Evolutionary conservation across 352 stramenopile genomes (phyloP), one percentile per base, ranked within the genome.

Genomic region (Phytophthora vignae): DNA sequence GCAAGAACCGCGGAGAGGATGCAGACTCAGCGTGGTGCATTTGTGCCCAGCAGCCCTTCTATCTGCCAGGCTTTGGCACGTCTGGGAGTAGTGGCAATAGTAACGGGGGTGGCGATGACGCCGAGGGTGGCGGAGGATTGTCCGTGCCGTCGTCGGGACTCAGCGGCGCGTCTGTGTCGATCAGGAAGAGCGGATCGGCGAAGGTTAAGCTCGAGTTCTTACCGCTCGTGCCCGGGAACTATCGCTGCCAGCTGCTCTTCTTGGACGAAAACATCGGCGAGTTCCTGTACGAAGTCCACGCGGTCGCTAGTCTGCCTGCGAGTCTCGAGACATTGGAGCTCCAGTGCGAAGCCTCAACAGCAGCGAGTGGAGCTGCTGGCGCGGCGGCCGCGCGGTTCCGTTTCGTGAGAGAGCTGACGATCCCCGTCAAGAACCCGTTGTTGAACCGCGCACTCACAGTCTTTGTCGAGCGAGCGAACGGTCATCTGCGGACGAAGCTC

Each of bases 251-350:
- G 58, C 52, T 99, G 6, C 74, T 98, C 0, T 95, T 99, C 19
- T 44, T 98, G 19, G 93, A 99, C 55, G 88, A 98, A 40, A 91
- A 92, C 17, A 82, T 97, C 3, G 96, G 96, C n/a, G 94, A 99
- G 64, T 98, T 99, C 60, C 82, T 97, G 55, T 98, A 98, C 62
- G 93, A 98, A 64, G 75, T 99, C 3, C 78, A 93, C 21, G 94
- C 81, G 0, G 82, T 87, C 1, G 92, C 94, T 5, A 87, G 87
- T 27, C 76, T 98, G 4, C 96, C 96, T 3, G 48, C 73, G 2
- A 85, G 72, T 55, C 71, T 92, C 6, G 93, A 98, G 55, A 91
- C 78, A 6, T 61, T 98, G 5, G 82, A 92, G 60, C 90, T 98
- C 14, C 81, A 92, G 50, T 92, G 94, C 29, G 91, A 98, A 29